Conservation (phyloP, 2,329 filamentous ascomycete species). For the Bipolaris bicolor region DNA sequence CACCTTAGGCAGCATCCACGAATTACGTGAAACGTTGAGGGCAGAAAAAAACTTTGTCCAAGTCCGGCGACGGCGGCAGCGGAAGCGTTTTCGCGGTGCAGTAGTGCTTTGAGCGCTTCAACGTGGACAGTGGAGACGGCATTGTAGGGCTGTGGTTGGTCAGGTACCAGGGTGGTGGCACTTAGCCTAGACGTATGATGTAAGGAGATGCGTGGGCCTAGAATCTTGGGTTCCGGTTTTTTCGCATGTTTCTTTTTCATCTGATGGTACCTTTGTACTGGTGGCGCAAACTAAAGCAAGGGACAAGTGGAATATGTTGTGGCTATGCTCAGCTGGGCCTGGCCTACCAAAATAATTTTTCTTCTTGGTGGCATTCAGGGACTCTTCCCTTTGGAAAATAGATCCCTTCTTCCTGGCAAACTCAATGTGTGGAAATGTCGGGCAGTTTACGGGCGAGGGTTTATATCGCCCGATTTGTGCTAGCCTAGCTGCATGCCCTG, state of each 20-base stretch:
- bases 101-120: conserved; percentile 7
- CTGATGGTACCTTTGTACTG: conserved; percentile 1
- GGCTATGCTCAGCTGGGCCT: neutral
- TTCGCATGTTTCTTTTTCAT: conserved; percentile 2
- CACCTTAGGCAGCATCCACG: neutral
- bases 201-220: conserved; percentile 1
- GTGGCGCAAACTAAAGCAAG: neutral
- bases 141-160: conserved; percentile 18
- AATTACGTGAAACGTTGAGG: conserved; percentile 1
- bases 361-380: neutral
- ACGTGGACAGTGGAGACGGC: conserved; percentile 1
- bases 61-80: conserved; percentile 12
- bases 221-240: neutral
- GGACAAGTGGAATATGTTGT: neutral
- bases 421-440: neutral
- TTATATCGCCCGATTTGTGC: neutral
- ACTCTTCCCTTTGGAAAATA: neutral
- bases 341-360: neutral
- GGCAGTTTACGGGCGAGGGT: neutral
- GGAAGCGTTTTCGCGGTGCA: conserved; percentile 14
- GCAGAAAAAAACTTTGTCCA: conserved; percentile 3
- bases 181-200: conserved; percentile 6
- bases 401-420: neutral
- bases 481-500: neutral
- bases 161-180: neutral